Evolutionary conservation across 2,329 filamentous ascomycete genomes (phyloP).

Genomic region (Zymoseptoria tritici): DNA sequence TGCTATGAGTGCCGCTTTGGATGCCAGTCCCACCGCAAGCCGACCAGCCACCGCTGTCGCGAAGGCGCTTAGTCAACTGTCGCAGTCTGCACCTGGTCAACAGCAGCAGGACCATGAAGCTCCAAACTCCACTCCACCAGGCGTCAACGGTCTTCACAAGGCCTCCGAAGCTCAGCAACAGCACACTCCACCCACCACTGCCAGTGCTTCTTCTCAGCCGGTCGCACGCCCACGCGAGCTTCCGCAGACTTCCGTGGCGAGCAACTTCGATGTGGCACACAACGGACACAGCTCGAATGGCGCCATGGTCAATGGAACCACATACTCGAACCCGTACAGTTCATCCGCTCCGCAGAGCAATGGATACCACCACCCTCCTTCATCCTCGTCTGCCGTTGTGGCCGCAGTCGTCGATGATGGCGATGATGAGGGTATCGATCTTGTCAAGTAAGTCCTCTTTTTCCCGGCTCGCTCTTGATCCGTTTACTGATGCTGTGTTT

Average conservation of each 20-base stretch:
- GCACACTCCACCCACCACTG: slow-evolving; percentile 19
- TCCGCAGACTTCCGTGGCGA: slow-evolving; percentile 16
- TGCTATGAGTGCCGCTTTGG: slow-evolving; percentile 15
- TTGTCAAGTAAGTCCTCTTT: slow-evolving; percentile 39
- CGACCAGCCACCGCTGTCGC: slow-evolving; percentile 26
- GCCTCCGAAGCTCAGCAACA: slow-evolving; percentile 12
- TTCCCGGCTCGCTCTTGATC: neutral
- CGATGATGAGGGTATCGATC: slow-evolving; percentile 42
- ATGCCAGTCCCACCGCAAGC: slow-evolving; percentile 27
- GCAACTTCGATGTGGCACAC: slow-evolving; percentile 12
- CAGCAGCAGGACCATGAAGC: slow-evolving; percentile 11
- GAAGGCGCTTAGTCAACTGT: slow-evolving; percentile 26
- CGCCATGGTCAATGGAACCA: slow-evolving; percentile 5
- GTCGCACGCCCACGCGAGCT: slow-evolving; percentile 14
- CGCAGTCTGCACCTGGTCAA: slow-evolving; percentile 7
- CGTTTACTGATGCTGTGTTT: slow-evolving; percentile 9
- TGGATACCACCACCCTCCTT: slow-evolving; percentile 19
- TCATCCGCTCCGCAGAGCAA: slow-evolving; percentile 6
- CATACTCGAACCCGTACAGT: slow-evolving; percentile 3
- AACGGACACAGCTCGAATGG: neutral
- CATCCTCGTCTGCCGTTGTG: neutral
- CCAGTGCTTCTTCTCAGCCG: slow-evolving; percentile 13
- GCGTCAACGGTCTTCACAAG: slow-evolving; percentile 8
- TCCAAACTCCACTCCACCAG: slow-evolving; percentile 16
- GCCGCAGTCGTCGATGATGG: slow-evolving; percentile 32